phyloP scores from a whole-genome alignment of 2,329 filamentous ascomycete genomes.

The Ascochyta rabiei region DNA sequence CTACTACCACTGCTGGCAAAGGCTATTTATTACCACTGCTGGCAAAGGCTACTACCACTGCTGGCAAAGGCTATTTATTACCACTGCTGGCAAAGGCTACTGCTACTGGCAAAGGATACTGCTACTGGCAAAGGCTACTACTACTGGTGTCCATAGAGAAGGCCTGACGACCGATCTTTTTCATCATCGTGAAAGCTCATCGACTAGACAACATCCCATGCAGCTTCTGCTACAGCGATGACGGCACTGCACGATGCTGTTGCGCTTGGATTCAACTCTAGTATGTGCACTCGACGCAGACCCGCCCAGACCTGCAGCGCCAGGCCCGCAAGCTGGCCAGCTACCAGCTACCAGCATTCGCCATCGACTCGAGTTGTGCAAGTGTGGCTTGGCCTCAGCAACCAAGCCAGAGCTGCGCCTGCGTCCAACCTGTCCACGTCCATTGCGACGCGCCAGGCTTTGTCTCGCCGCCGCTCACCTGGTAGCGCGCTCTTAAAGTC shows the following conservation, averaged over 20 bases:
- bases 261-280: neutral
- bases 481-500: slow-evolving; percentile 12
- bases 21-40: too few species aligned
- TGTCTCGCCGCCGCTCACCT: slow-evolving; percentile 2
- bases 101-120: too few species aligned
- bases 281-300: too few species aligned
- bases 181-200: neutral
- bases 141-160: neutral
- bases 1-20: too few species aligned
- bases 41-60: too few species aligned
- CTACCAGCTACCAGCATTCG: neutral
- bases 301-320: too few species aligned
- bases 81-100: too few species aligned
- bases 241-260: slow-evolving; percentile 11
- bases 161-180: neutral
- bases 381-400: slow-evolving; percentile 1
- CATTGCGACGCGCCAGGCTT: neutral
- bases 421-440: slow-evolving; percentile 4
- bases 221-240: slow-evolving; percentile 2
- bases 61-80: too few species aligned
- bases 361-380: neutral
- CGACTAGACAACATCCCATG: neutral
- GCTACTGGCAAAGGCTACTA: too few species aligned
- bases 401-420: neutral
- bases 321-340: too few species aligned